These are phyloP conservation scores for Linderina pennispora DNA, from an alignment of 192 early-diverging fungal genomes.

Conservation along the genomic window DNA sequence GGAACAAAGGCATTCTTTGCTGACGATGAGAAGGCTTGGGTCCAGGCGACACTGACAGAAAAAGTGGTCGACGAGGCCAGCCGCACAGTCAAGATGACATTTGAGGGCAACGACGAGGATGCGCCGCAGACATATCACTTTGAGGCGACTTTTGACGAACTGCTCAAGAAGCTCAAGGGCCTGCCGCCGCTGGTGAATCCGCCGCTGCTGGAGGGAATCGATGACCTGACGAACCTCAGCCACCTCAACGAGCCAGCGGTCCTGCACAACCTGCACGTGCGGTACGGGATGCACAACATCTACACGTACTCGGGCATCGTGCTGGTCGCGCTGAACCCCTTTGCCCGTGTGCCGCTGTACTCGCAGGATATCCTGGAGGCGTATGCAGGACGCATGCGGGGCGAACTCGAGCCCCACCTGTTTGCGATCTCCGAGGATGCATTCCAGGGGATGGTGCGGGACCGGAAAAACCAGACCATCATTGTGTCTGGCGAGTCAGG, in stretches of 20 bases:
- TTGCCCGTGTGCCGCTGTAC: conserved; percentile 80
- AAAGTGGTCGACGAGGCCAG: conserved; percentile 20
- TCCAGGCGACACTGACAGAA: conserved; percentile 29
- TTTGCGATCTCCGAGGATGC: conserved; percentile 99
- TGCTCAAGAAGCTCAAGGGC: conserved; percentile 59
- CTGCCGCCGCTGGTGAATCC: conserved; percentile 94
- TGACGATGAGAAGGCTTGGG: conserved; percentile 34
- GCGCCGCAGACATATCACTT: conserved; percentile 34
- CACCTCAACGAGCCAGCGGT: conserved; percentile 96
- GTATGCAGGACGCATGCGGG: conserved; percentile 88
- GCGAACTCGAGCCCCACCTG: conserved; percentile 95
- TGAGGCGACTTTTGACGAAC: conserved; percentile 61
- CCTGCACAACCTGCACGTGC: conserved; percentile 83
- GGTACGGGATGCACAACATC: conserved; percentile 90
- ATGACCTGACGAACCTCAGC: conserved; percentile 91
- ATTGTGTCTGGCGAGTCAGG: conserved; percentile 96
- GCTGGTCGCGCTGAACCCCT: conserved; percentile 96
- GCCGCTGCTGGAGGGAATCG: conserved; percentile 77
- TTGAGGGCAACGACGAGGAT: conserved; percentile 4
- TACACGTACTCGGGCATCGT: conserved; percentile 99
- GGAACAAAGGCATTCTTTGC: conserved; percentile 33
- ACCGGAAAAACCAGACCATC: conserved; percentile 93
- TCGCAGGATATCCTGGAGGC: conserved; percentile 88
- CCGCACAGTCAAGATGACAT: conserved; percentile 23
- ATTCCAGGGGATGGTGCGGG: conserved; percentile 91